phyloP scores from a whole-genome alignment of 2,329 filamentous ascomycete genomes.

The Phyllosticta citrichinensis region DNA sequence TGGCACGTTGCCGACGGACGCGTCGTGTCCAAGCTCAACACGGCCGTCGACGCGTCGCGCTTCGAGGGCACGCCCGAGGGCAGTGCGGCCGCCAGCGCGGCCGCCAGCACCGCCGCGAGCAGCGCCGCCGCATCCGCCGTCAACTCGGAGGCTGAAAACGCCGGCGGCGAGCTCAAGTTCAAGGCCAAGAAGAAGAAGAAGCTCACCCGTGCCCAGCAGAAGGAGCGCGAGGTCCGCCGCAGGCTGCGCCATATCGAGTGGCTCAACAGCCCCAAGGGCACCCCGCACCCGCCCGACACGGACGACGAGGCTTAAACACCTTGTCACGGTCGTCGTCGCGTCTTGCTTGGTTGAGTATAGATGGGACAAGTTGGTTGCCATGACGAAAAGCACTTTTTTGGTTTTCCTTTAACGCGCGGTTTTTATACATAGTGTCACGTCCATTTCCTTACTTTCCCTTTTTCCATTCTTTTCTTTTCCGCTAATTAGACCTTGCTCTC shows the following conservation, averaged over 20 bases:
- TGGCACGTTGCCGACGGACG: slow-evolving; percentile 88
- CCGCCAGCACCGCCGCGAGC: slow-evolving; percentile 26
- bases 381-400: not conserved
- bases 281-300: slow-evolving; percentile 29
- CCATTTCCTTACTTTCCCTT: not conserved
- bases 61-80: slow-evolving; percentile 67
- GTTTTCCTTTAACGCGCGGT: not conserved
- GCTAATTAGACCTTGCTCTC: not conserved
- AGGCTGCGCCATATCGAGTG: slow-evolving; percentile 72
- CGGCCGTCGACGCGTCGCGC: slow-evolving; percentile 64
- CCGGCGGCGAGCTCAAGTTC: slow-evolving; percentile 77
- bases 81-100: slow-evolving; percentile 40
- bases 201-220: slow-evolving; percentile 91
- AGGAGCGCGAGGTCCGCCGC: slow-evolving; percentile 82
- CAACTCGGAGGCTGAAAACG: slow-evolving; percentile 69
- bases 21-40: slow-evolving; percentile 71
- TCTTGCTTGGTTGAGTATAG: not conserved
- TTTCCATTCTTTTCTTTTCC: not conserved
- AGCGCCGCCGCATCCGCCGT: slow-evolving; percentile 49
- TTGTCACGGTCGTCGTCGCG: not conserved
- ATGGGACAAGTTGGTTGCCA: not conserved
- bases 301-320: slow-evolving; percentile 27
- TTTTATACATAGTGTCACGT: not conserved
- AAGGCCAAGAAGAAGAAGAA: slow-evolving; percentile 93
- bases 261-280: slow-evolving; percentile 59